These are phyloP conservation scores for Aspergillus sclerotiicarbonarius DNA, from an alignment of 495 filamentous ascomycete genomes.

Conservation along the genomic window DNA sequence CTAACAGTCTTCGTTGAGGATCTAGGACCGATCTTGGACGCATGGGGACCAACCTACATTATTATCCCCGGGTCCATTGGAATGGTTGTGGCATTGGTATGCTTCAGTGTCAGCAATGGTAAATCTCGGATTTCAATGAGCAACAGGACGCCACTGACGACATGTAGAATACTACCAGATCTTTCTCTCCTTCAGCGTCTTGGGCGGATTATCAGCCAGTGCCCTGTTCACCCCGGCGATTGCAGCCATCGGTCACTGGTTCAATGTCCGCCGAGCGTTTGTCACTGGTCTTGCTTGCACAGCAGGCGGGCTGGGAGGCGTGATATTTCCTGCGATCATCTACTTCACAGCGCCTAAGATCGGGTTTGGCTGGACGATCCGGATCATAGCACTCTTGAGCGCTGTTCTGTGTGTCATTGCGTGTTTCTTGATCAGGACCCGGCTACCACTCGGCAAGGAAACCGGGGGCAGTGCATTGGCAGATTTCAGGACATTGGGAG, in stretches of 20 bases:
- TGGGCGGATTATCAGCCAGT: constrained; percentile 34
- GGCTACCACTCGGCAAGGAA: constrained; percentile 19
- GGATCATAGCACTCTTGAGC: constrained; percentile 65
- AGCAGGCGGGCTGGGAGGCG: constrained; percentile 66
- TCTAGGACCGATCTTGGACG: constrained; percentile 31
- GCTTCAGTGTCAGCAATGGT: constrained; percentile 3
- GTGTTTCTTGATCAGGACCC: constrained; percentile 24
- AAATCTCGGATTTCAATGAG: constrained; percentile 1
- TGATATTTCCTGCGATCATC: constrained; percentile 71
- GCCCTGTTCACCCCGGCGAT: constrained; percentile 64
- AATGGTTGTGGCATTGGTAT: constrained; percentile 25
- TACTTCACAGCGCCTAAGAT: constrained; percentile 57
- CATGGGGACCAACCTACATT: constrained; percentile 25
- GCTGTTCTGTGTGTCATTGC: constrained; percentile 43
- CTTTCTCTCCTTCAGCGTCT: constrained; percentile 38
- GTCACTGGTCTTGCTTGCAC: constrained; percentile 73
- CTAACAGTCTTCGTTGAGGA: not conserved
- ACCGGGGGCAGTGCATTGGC: constrained; percentile 9
- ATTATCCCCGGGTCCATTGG: constrained; percentile 30
- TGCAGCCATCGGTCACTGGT: constrained; percentile 64
- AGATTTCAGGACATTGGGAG: constrained; percentile 29
- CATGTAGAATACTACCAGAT: constrained; percentile 43
- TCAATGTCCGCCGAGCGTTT: constrained; percentile 62
- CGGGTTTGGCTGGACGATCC: constrained; percentile 72
- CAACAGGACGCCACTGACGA: constrained; percentile 51